Base-by-base conservation (phyloP, 2,329 filamentous ascomycete genomes). In the Pseudogymnoascus sp. region DNA sequence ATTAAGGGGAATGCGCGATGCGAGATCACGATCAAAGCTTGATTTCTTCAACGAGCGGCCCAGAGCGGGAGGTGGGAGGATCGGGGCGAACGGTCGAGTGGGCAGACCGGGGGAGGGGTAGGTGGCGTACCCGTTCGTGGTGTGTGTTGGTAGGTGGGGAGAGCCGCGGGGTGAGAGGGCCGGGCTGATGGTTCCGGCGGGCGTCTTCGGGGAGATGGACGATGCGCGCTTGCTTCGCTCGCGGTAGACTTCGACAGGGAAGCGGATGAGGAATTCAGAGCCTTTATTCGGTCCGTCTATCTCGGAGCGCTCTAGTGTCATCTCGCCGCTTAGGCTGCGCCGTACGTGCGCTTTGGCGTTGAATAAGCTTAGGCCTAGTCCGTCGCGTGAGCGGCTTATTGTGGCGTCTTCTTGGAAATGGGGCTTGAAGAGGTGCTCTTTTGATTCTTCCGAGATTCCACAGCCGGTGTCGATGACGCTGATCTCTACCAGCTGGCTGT, bases 261-360 rank as follows among this genome's bases (percentile, higher is more conserved):
- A 76, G 58, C 82, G 81, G 67, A 89, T 84, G 67, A 88, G 82
- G 69, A 90, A 90, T 66, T 88, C 85, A 0, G 85, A 84, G 9
- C 87, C 87, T 68, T 80, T 82, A 33, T 78, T 73, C 8, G 83
- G 80, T 0, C 85, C 86, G 7, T 79, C 76, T 0, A 85, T 86
- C 33, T 84, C 81, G 4, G 87, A 87, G 59, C 81, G 79, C 42
- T 85, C 79, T 66, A 87, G 84, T 60, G 82, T 80, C 18, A 90
- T 74, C 72, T 89, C 87, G 13, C 87, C 87, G 27, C 86, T 85
- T 62, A 89, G 61, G 33, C 69, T 80, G 70, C 86, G 87, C 61
- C 87, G 79, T 4, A 87, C 84, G 52, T 89, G 77, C 3, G 86
- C 86, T 72, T 89, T 89, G 0, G 87, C 87, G n/a, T 89, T 87